These are phyloP conservation scores for Lepidium didymum DNA, from an alignment of 345 rosid genomes.

Conservation along the genomic window DNA sequence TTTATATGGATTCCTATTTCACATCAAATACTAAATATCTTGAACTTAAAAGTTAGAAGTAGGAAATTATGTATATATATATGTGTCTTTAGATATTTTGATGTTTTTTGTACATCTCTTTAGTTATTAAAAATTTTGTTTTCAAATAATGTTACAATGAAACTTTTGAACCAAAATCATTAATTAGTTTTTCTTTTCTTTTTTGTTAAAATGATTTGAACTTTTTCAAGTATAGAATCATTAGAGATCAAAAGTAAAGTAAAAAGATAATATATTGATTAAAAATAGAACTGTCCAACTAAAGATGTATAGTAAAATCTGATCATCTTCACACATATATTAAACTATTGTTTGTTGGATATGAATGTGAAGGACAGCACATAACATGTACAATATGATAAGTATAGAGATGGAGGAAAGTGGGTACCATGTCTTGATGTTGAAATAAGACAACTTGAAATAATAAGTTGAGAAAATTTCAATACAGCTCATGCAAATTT, in stretches of 20 bases:
- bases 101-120: background rate
- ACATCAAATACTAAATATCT: background rate
- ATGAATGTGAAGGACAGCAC: slow-evolving; percentile 28
- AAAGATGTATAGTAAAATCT: background rate
- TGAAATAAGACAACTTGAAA: slow-evolving; percentile 7
- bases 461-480: slow-evolving; percentile 12
- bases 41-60: background rate
- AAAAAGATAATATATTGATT: background rate
- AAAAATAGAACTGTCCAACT: background rate
- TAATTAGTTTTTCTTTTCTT: background rate
- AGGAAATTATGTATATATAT: too few relatives aligned
- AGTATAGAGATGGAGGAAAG: background rate
- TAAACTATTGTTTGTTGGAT: background rate
- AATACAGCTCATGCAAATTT: slow-evolving; percentile 24
- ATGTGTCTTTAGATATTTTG: too few relatives aligned
- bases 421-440: slow-evolving; percentile 31
- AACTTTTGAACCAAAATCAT: background rate
- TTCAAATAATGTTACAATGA: background rate
- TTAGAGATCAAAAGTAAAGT: background rate
- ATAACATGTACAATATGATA: background rate
- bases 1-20: background rate
- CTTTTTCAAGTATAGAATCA: background rate
- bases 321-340: slow-evolving; percentile 3
- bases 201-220: background rate
- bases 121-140: background rate